phyloP scores from a whole-genome alignment of 2,329 filamentous ascomycete species.

The Colletotrichum sp. region DNA sequence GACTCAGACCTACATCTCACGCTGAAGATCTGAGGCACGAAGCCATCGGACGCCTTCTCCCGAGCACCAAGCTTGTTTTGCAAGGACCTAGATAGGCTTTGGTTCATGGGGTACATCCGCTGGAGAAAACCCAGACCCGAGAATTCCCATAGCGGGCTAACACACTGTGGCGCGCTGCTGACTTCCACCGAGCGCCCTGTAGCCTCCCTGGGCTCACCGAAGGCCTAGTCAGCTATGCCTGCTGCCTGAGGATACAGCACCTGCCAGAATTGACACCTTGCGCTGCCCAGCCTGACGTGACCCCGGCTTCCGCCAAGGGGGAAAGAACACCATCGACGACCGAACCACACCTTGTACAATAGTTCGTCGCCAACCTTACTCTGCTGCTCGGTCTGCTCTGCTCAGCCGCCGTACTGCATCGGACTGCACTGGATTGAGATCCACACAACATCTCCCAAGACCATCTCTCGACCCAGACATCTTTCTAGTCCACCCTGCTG shows the following conservation, averaged over 20 bases:
- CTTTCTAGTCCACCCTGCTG: conserved; percentile 4
- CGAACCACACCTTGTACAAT: neutral
- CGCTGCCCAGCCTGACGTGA: conserved; percentile 7
- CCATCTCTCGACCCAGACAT: conserved; percentile 13
- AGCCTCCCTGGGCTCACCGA: neutral
- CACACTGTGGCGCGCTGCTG: neutral
- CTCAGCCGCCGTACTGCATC: neutral
- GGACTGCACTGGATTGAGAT: conserved; percentile 6
- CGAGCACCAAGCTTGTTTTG: conserved; percentile 4
- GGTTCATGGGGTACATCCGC: neutral
- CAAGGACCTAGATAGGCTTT: neutral
- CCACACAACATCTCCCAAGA: neutral
- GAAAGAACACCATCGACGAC: neutral
- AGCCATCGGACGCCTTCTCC: neutral
- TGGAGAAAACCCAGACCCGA: neutral
- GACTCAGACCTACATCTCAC: neutral
- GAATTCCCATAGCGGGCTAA: neutral
- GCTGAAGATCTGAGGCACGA: neutral
- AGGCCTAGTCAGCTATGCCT: neutral
- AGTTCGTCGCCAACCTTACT: conserved; percentile 28
- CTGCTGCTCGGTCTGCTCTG: conserved; percentile 1
- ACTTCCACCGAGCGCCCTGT: neutral
- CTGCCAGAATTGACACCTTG: conserved; percentile 13
- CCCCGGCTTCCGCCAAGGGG: neutral
- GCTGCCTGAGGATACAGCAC: conserved; percentile 13